Percentiles rank a stretch among this genome's conserved stretches.
These are phyloP conservation scores for Allantophomopsis lycopodina DNA, from an alignment of 2,329 filamentous ascomycete genomes.

Conservation along the genomic window DNA sequence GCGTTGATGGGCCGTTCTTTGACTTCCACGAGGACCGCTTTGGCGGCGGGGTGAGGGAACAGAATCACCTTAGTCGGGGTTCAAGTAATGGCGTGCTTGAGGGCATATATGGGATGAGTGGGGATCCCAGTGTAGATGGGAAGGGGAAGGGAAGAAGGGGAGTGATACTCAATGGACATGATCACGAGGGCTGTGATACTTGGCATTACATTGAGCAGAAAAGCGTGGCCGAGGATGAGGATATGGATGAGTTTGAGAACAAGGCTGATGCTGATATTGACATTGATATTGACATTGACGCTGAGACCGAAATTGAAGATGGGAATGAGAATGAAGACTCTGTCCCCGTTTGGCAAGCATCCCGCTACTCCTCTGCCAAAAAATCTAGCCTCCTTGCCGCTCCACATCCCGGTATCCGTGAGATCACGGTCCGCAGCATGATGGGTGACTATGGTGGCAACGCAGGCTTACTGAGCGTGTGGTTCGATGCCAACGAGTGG, in stretches of 20 bases:
- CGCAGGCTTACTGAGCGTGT: conserved; percentile 73
- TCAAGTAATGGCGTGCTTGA: conserved; percentile 67
- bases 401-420: conserved; percentile 52
- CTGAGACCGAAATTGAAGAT: not conserved
- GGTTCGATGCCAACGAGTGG: conserved; percentile 64
- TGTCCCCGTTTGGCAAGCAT: conserved; percentile 22
- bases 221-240: conserved; percentile 3
- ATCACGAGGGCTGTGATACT: conserved; percentile 87
- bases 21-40: conserved; percentile 50
- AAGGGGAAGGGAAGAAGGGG: conserved; percentile 56
- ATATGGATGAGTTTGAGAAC: conserved; percentile 1
- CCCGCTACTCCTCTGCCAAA: conserved; percentile 31
- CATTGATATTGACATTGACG: not conserved
- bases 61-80: conserved; percentile 72
- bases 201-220: conserved; percentile 68
- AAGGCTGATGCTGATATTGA: not conserved
- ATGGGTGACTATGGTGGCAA: conserved; percentile 96
- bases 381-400: conserved; percentile 24
- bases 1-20: conserved; percentile 75
- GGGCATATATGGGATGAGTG: conserved; percentile 69
- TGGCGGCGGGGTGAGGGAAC: conserved; percentile 67
- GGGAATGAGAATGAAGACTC: not conserved
- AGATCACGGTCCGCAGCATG: conserved; percentile 93
- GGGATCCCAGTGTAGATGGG: conserved; percentile 40
- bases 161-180: conserved; percentile 81